Base-by-base conservation (phyloP, 2,329 filamentous ascomycete species). In the Arthrinium puccinioides region DNA sequence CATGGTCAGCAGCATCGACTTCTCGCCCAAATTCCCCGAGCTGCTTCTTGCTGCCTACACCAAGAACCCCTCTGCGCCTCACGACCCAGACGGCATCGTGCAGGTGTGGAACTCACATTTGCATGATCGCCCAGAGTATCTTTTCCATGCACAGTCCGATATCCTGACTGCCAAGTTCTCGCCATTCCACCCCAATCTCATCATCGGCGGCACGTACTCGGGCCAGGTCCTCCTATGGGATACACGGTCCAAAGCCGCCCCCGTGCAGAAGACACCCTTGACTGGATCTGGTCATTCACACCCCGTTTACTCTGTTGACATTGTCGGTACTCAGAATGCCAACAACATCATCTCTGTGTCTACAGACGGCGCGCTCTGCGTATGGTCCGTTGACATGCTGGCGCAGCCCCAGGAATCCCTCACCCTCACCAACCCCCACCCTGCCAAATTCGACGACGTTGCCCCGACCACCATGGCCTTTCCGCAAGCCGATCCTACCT, bases 311-410 rank as follows among this genome's bases (percentile, higher is more conserved):
- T 88, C 84, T 26, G 79, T 98, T 40, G 86, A 92, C 44, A 94
- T 98, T 38, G 87, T 98, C 34, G 92, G 92, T 46, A 98, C 94
- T 1, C 92, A 97, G 56, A 98, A 98, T 59, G 92, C 92, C 41
- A 95, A 96, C 67, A 98, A 97, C 61, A 95, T 98, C 57, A 85
- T 98, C 51, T 96, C 89, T 23, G 90, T 87, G 58, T 96, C 88
- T 2, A 98, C 92, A 1, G 92, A 98, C 55, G 92, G 92, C 38
- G 87, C 94, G 9, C 87, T 97, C 28, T 98, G 92, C 60, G 87
- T 89, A 32, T 98, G 92, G 92, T 89, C 86, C 38, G 87, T 96
- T 46, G 94, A 98, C 60, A 97, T 98, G 79, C 84, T 98, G 43
- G 87, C 90, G 1, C 87, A 96, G 60, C 92, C 92, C 1, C 90